A percentile compares a stretch with the other conserved stretches of the same genome.
These are phyloP conservation scores for Rosa multiflora DNA, from an alignment of 306 rosid species.

Conservation along the genomic window DNA sequence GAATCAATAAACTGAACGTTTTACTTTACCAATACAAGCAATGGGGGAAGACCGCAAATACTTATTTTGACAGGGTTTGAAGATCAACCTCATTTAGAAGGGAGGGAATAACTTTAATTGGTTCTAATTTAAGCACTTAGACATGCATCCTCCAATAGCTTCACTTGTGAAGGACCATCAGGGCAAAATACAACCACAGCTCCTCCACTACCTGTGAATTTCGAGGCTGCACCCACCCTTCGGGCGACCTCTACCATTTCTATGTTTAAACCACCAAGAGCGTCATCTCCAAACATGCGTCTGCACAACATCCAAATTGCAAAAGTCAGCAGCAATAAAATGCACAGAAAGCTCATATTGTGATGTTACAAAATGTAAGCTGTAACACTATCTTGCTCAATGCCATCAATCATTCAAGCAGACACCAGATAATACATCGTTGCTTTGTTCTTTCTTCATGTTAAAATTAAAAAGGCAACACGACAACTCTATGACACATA, in stretches of 20 bases:
- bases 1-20: conserved; percentile 2
- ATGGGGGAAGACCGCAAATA: not conserved
- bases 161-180: conserved; percentile 65
- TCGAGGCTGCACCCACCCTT: conserved; percentile 86
- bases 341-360: not conserved
- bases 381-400: not conserved
- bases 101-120: conserved; percentile 52
- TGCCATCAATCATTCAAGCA: not conserved
- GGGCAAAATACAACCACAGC: conserved; percentile 88
- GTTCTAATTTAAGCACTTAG: conserved; percentile 50
- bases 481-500: not conserved
- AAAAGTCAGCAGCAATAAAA: conserved; percentile 18
- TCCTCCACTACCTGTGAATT: conserved; percentile 98
- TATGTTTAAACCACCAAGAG: conserved; percentile 72
- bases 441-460: not conserved
- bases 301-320: conserved; percentile 36
- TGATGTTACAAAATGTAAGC: not conserved
- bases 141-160: conserved; percentile 71
- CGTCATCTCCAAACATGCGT: conserved; percentile 86
- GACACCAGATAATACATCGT: not conserved
- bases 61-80: conserved; percentile 36
- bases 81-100: conserved; percentile 61
- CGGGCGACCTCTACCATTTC: conserved; percentile 90
- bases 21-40: not conserved
- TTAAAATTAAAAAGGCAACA: not conserved